Evolutionary conservation across 257 asterid genomes (phyloP).

Genomic region (Fraxinus americana): DNA sequence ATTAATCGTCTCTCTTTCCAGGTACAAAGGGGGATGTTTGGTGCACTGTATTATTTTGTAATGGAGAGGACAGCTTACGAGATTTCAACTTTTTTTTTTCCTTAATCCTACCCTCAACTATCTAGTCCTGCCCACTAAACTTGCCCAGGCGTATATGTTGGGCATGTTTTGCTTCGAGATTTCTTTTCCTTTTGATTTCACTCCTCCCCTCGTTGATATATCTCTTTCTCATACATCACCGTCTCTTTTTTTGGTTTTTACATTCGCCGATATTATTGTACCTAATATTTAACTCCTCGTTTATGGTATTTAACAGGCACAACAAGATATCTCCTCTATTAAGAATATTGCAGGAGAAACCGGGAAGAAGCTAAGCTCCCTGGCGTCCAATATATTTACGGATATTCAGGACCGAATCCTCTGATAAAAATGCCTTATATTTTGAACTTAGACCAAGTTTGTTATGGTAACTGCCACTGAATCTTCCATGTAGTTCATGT

Average conservation of each 20-base stretch:
- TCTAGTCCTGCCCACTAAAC: not conserved
- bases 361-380: conserved; percentile 75
- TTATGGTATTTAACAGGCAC: conserved; percentile 60
- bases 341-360: conserved; percentile 97
- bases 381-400: conserved; percentile 75
- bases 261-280: not conserved
- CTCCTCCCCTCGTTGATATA: not conserved
- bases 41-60: not conserved
- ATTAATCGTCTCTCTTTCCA: conserved; percentile 89
- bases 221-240: not conserved
- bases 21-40: conserved; percentile 40
- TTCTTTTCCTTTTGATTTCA: not conserved
- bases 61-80: too few species aligned
- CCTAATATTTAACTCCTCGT: not conserved
- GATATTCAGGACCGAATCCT: conserved; percentile 96
- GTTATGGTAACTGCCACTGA: conserved; percentile 7
- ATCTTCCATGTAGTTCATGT: conserved; percentile 13
- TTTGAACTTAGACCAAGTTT: conserved; percentile 21
- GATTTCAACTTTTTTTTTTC: not conserved
- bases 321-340: conserved; percentile 86
- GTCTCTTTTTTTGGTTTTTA: not conserved
- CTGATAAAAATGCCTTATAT: conserved; percentile 33
- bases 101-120: not conserved
- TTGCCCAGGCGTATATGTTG: not conserved
- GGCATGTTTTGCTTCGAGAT: not conserved